A percentile compares a stretch with the other conserved stretches of the same genome.
Evolutionary conservation across 108 stramenopile genomes (phyloP).

Genomic region (Aurantiochytrium sp.): DNA sequence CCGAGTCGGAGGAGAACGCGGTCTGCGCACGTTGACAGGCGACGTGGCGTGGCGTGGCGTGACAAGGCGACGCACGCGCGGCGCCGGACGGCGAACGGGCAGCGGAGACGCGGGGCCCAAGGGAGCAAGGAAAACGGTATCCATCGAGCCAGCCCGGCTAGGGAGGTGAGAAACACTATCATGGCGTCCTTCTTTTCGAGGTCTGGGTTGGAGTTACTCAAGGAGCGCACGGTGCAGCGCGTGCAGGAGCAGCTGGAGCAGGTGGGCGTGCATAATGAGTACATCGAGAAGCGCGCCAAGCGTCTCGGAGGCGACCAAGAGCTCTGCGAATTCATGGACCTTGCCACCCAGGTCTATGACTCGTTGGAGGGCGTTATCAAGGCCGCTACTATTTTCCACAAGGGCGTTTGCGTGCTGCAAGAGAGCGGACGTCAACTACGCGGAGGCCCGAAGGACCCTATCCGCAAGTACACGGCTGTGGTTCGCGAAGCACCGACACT

Average conservation of each 20-base stretch:
- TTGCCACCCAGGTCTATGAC: background rate
- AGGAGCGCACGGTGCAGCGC: constrained; percentile 1
- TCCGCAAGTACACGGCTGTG: background rate
- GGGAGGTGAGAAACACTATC: too few species aligned
- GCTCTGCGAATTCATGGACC: background rate
- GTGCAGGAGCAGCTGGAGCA: constrained; percentile 16
- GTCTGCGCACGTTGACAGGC: too few species aligned
- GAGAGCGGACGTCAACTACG: background rate
- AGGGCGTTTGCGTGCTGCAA: constrained; percentile 2
- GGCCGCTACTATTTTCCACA: background rate
- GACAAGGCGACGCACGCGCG: too few species aligned
- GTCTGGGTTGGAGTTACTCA: background rate
- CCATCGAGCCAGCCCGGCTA: too few species aligned
- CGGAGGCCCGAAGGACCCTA: background rate
- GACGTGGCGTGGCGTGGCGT: too few species aligned
- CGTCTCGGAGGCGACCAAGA: background rate
- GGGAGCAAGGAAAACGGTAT: too few species aligned
- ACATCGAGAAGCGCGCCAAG: background rate
- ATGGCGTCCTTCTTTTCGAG: background rate
- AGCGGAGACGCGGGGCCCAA: too few species aligned
- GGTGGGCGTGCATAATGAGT: background rate
- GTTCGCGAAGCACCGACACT: background rate
- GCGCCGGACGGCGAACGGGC: too few species aligned
- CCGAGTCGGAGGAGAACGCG: too few species aligned
- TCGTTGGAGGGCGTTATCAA: background rate